phyloP scores from a whole-genome alignment of 306 rosid genomes.

The Vigna unguiculata region DNA sequence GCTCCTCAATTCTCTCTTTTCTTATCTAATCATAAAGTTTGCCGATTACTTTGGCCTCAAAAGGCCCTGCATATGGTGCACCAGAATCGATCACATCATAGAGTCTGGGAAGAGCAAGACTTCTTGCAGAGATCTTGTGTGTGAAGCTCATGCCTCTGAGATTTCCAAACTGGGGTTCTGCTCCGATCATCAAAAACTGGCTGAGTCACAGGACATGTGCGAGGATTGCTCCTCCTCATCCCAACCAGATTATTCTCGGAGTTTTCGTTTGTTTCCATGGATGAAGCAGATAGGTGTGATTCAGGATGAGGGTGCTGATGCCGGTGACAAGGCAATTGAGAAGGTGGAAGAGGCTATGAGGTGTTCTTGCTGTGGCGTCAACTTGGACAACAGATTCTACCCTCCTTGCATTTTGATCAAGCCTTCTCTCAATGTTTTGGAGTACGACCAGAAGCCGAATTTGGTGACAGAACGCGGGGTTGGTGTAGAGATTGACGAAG shows the following conservation, averaged over 20 bases:
- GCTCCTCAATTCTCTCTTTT: conserved; percentile 82
- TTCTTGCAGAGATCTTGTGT: conserved; percentile 77
- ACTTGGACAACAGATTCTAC: conserved; percentile 57
- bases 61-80: conserved; percentile 88
- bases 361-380: conserved; percentile 86
- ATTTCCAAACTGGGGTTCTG: conserved; percentile 79
- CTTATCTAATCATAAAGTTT: conserved; percentile 77
- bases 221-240: conserved; percentile 80
- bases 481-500: conserved; percentile 54
- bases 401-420: conserved; percentile 74
- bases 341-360: conserved; percentile 54
- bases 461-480: conserved; percentile 51
- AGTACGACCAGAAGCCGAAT: conserved; percentile 57
- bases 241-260: conserved; percentile 51
- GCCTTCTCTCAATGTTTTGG: conserved; percentile 74
- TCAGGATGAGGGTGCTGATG: conserved; percentile 38
- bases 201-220: conserved; percentile 75
- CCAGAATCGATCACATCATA: conserved; percentile 81
- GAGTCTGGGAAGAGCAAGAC: conserved; percentile 55
- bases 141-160: conserved; percentile 85
- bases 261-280: conserved; percentile 70
- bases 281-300: conserved; percentile 68
- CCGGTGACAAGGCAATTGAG: conserved; percentile 43
- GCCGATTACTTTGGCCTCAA: conserved; percentile 89
- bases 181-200: conserved; percentile 68